Conservation (phyloP, 345 rosid species). For the Punica granatum region DNA sequence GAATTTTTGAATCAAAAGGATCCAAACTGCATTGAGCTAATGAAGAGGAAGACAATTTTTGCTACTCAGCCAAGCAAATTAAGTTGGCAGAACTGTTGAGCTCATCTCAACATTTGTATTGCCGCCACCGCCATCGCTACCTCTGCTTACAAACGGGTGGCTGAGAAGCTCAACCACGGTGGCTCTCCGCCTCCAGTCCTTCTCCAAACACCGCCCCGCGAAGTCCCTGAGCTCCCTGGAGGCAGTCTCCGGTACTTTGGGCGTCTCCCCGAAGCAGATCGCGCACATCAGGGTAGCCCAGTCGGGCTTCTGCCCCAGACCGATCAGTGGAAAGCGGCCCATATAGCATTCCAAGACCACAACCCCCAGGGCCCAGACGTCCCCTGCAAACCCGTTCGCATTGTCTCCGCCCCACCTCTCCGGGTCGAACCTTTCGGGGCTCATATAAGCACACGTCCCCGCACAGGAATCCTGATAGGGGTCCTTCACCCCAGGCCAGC, state of each 20-base stretch:
- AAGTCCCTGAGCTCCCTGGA: constrained; percentile 39
- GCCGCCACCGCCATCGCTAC: neutral
- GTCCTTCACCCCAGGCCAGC: constrained; percentile 15
- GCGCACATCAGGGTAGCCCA: constrained; percentile 54
- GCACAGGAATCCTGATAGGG: constrained; percentile 13
- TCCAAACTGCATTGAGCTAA: too few relatives aligned
- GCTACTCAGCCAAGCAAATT: too few relatives aligned
- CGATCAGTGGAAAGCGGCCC: constrained; percentile 54
- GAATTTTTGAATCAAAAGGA: too few relatives aligned
- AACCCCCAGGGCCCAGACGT: constrained; percentile 62
- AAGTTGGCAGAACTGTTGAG: too few relatives aligned
- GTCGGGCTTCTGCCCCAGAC: constrained; percentile 44
- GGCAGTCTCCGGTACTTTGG: constrained; percentile 39
- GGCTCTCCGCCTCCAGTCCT: constrained; percentile 55
- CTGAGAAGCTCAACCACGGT: constrained; percentile 42
- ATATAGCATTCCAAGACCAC: constrained; percentile 50
- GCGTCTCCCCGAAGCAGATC: constrained; percentile 38
- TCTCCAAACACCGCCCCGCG: constrained; percentile 49
- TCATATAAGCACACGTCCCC: constrained; percentile 75
- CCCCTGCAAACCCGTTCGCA: constrained; percentile 40
- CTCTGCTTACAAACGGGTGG: constrained; percentile 41
- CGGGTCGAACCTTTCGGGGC: constrained; percentile 58
- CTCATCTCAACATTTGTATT: too few relatives aligned
- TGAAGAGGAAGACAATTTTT: too few relatives aligned
- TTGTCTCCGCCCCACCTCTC: constrained; percentile 37